A percentile compares a stretch with the other conserved stretches of the same genome.
Evolutionary conservation across 176 grass and related monocot species (phyloP).

Genomic region (Stipa capillata): DNA sequence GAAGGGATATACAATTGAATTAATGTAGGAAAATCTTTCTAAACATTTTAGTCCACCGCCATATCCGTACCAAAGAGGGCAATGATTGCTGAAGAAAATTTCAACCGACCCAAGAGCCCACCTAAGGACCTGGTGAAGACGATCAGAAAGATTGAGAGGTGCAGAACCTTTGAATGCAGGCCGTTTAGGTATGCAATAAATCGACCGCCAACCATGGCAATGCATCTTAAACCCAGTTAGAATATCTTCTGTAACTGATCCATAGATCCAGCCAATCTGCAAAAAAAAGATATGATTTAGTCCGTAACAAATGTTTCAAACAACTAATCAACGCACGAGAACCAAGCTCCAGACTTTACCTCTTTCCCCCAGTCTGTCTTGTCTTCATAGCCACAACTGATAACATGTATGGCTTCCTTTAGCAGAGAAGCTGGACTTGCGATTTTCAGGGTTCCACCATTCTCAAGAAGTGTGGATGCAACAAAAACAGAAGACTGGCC

Average conservation of each 20-base stretch:
- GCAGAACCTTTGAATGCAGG: constrained; percentile 79
- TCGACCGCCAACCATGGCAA: constrained; percentile 73
- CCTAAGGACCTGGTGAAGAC: constrained; percentile 80
- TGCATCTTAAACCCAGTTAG: constrained; percentile 92
- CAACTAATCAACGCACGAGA: not conserved
- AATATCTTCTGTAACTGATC: constrained; percentile 86
- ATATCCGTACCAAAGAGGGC: constrained; percentile 96
- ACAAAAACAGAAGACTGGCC: constrained; percentile 89
- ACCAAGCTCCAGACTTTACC: constrained; percentile 26
- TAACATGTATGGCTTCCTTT: constrained; percentile 89
- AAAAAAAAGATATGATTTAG: not conserved
- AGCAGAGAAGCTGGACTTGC: constrained; percentile 55
- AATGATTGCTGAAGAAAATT: constrained; percentile 81
- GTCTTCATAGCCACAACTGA: constrained; percentile 88
- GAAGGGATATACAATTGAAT: constrained; percentile 84
- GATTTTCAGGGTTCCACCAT: constrained; percentile 3
- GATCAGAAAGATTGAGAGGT: constrained; percentile 89
- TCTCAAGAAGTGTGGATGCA: constrained; percentile 61
- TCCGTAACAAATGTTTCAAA: not conserved
- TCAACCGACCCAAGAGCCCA: constrained; percentile 91
- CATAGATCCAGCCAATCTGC: constrained; percentile 95
- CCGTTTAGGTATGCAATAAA: constrained; percentile 82
- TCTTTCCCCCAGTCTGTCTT: constrained; percentile 96
- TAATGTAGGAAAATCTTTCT: constrained; percentile 87
- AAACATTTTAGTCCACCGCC: constrained; percentile 66